Evolutionary conservation across 495 filamentous ascomycete genomes (phyloP).

Genomic region (Aspergillus saccharolyticus): DNA sequence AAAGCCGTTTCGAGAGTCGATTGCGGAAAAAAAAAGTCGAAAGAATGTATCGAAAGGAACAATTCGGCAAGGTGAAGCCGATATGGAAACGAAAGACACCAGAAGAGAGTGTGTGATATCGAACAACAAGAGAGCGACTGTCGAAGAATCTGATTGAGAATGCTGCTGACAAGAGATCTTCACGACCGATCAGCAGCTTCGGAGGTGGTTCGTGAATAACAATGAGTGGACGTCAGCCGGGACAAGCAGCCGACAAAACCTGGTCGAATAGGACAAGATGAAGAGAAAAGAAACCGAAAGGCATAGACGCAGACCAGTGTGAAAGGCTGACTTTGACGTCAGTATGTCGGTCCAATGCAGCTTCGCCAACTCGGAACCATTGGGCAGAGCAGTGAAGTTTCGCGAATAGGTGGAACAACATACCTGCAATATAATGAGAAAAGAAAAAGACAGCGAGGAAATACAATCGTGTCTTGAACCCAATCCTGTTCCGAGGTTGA

Average conservation of each 20-base stretch:
- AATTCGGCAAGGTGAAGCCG: neutral
- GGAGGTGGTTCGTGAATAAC: constrained; percentile 8
- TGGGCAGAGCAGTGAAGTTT: neutral
- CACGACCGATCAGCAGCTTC: neutral
- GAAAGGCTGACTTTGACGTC: neutral
- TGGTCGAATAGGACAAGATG: constrained; percentile 7
- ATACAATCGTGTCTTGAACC: neutral
- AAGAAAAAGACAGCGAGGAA: neutral
- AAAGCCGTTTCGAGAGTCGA: neutral
- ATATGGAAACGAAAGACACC: neutral
- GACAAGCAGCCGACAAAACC: constrained; percentile 20
- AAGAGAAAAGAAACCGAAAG: constrained; percentile 10
- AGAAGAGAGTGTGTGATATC: neutral
- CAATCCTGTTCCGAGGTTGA: neutral
- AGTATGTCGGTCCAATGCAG: neutral
- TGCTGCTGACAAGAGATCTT: neutral
- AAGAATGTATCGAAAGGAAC: neutral
- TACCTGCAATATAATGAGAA: constrained; percentile 10
- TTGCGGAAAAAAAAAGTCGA: constrained; percentile 1
- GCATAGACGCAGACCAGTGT: constrained; percentile 12
- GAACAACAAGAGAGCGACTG: constrained; percentile 3
- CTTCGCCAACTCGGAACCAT: neutral
- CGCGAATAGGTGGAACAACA: neutral
- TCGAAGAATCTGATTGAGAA: neutral
- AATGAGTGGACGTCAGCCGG: constrained; percentile 33